These are phyloP conservation scores for Marchantia paleacea DNA, from an alignment of 225 moss, liverwort and hornwort species.

Conservation along the genomic window DNA sequence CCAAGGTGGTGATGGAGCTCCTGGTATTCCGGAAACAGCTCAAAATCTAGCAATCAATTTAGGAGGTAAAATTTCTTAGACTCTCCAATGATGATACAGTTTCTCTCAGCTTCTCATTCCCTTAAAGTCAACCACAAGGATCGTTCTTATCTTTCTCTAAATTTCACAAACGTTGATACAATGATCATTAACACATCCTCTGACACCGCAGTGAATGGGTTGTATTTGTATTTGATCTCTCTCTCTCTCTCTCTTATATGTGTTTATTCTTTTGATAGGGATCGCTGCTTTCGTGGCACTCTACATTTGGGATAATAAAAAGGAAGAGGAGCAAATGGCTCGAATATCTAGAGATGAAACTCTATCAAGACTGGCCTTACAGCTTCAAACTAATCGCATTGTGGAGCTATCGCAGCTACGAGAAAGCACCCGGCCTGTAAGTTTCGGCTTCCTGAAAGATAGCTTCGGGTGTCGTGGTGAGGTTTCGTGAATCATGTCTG, in stretches of 20 bases:
- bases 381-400: constrained; percentile 60
- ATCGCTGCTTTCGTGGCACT: constrained; percentile 65
- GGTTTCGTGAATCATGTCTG: background rate
- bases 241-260: background rate
- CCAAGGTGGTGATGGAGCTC: constrained; percentile 92
- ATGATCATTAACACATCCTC: no score
- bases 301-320: constrained; percentile 73
- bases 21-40: constrained; percentile 56
- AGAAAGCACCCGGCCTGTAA: constrained; percentile 75
- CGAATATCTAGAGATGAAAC: constrained; percentile 80
- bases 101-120: background rate
- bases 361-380: constrained; percentile 80
- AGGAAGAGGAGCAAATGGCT: constrained; percentile 87
- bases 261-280: constrained; percentile 38
- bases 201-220: no score
- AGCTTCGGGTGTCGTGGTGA: no score
- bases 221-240: no score
- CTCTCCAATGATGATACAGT: background rate
- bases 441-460: constrained; percentile 5
- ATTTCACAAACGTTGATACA: no score
- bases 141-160: no score
- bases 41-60: constrained; percentile 86
- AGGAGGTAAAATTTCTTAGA: constrained; percentile 41
- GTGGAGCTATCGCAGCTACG: constrained; percentile 78
- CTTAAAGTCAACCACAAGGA: no score